Conservation (phyloP, 1,139 yeast species). For the Zhuliangozyma blackwelliae region DNA sequence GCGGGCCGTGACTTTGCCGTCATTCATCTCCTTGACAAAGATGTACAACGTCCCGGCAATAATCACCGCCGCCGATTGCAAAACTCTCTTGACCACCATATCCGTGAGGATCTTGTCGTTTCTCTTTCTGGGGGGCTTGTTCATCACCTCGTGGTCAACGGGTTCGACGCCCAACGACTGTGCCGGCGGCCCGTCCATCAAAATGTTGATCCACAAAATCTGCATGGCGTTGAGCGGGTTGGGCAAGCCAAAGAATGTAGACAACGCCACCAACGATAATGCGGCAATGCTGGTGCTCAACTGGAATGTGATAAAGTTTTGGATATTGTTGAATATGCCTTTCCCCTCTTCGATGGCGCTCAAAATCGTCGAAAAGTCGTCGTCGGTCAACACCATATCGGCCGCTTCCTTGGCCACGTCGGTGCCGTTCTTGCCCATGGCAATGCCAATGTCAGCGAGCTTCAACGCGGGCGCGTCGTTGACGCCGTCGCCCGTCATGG, state of each 20-base stretch:
- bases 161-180: conserved; percentile 97
- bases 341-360: conserved; percentile 95
- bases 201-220: conserved; percentile 91
- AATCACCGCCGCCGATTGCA: conserved; percentile 71
- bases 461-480: conserved; percentile 99
- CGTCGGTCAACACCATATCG: conserved; percentile 95
- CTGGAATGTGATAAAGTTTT: conserved; percentile 90
- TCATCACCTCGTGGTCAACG: conserved; percentile 92
- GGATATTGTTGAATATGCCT: conserved; percentile 91
- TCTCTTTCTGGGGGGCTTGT: conserved; percentile 86
- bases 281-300: conserved; percentile 95
- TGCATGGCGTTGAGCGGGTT: conserved; percentile 99
- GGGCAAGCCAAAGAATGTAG: conserved; percentile 83
- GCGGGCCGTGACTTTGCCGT: conserved; percentile 77
- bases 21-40: conserved; percentile 79
- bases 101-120: conserved; percentile 74
- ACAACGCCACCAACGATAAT: conserved; percentile 76
- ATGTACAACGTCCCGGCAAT: conserved; percentile 78
- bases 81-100: conserved; percentile 63
- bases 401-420: conserved; percentile 99
- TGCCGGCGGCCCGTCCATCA: conserved; percentile 99
- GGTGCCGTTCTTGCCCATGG: conserved; percentile 96
- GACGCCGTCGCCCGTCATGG: conserved; percentile 99
- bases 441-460: conserved; percentile 94
- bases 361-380: conserved; percentile 88